Evolutionary conservation across 1,284 basidiomycete genomes (phyloP).

Genomic region (Lignosus rhinocerotis): DNA sequence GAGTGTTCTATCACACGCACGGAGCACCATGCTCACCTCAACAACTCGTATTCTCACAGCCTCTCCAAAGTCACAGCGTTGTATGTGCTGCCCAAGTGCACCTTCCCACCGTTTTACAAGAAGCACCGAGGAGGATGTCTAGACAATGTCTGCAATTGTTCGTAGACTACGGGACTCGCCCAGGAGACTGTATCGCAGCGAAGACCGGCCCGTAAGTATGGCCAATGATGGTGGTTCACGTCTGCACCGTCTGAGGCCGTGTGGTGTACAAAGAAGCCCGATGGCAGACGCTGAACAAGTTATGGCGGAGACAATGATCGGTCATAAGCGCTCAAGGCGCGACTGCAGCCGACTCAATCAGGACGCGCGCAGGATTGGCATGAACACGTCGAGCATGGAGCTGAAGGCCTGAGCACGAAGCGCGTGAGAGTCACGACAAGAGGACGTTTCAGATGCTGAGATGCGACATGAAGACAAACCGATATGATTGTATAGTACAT

Average conservation of each 20-base stretch:
- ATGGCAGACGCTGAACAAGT: background rate
- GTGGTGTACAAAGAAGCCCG: background rate
- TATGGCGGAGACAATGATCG: background rate
- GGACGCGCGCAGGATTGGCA: too few relatives aligned
- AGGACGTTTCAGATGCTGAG: too few relatives aligned
- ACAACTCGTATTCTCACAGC: too few relatives aligned
- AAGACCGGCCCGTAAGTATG: background rate
- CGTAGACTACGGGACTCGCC: background rate
- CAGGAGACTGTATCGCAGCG: background rate
- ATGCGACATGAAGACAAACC: background rate
- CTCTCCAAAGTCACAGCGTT: background rate
- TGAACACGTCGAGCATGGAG: too few relatives aligned
- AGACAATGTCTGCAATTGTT: background rate
- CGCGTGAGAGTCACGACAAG: background rate
- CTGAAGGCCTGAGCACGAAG: too few relatives aligned
- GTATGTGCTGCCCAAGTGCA: background rate
- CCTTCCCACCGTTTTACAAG: background rate
- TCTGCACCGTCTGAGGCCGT: background rate
- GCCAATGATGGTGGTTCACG: background rate
- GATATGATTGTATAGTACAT: slow-evolving; percentile 1
- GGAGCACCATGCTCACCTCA: background rate
- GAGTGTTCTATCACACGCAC: background rate
- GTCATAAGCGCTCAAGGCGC: too few relatives aligned
- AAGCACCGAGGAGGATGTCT: background rate
- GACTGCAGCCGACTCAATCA: too few relatives aligned